Evolutionary conservation across 2,329 filamentous ascomycete species (phyloP), one percentile per base, ranked within the genome.

Genomic region (Phialocephala subalpina): DNA sequence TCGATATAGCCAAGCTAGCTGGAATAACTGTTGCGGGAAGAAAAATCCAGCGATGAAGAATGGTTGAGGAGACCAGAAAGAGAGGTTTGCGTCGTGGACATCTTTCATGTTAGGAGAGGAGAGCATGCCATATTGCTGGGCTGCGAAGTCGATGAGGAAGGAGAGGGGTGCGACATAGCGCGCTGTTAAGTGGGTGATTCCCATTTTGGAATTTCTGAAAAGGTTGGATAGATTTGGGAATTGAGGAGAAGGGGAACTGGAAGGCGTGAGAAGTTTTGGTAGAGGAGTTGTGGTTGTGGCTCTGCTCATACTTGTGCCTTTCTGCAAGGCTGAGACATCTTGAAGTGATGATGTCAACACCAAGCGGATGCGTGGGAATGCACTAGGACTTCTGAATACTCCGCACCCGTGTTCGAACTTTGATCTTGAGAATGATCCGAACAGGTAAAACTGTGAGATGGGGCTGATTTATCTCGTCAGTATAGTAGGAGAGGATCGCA

Each of bases 31-130:
- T 73, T 89, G 86, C 0, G 85, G 85, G 74, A 86, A 86, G 79
- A 89, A 89, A 78, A 89, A 88, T 18, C 78, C 84, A 0, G 78
- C 86, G 67, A 89, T 87, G 76, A 87, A 86, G 72, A 80, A 85
- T 0, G 86, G 85, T 64, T 87, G 83, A 0, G 86, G 86, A 1
- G 80, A 83, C 78, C 85, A 88, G 73, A 87, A 88, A 1, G 84
- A 86, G 6, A 87, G 77, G 72, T 89, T 87, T 36, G 77, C 76
- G 70, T 88, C 82, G 73, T 88, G 85, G 36, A 88, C 79, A 58
- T 87, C 82, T 69, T 87, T 83, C 86, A 88, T 88, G 68, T 84
- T 87, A 0, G 86, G 86, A 0, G 74, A 79, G 40, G 82, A 82
- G 36, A 86, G 80, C 75, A 89, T 83, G 74, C 86, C 86, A 76